Evolutionary conservation across 345 rosid species (phyloP).

Genomic region (Reutealis trisperma): DNA sequence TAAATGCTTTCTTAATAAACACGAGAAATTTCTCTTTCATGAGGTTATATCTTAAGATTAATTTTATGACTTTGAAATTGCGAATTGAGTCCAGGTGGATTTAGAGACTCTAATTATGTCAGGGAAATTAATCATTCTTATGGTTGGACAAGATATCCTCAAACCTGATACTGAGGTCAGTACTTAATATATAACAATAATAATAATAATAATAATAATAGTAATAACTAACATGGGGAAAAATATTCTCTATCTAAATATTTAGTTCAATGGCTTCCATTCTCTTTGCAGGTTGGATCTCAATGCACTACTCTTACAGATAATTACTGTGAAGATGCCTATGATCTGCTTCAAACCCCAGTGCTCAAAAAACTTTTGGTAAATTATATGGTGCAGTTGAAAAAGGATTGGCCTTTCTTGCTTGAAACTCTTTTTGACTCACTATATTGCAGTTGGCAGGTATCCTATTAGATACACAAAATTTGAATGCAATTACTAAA

Average conservation of each 20-base stretch:
- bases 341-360: conserved; percentile 54
- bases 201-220: no score
- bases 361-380: conserved; percentile 57
- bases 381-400: conserved; percentile 5
- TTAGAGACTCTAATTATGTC: conserved; percentile 61
- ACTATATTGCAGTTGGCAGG: conserved; percentile 56
- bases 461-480: conserved; percentile 57
- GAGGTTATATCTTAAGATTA: neutral
- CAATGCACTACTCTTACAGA: conserved; percentile 65
- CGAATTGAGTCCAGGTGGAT: conserved; percentile 45
- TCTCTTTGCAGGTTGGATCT: conserved; percentile 27
- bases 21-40: neutral
- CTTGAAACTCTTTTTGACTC: conserved; percentile 14
- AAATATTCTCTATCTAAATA: neutral
- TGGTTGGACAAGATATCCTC: conserved; percentile 63
- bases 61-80: neutral
- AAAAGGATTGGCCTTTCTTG: neutral
- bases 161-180: conserved; percentile 46
- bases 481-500: conserved; percentile 40
- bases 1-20: neutral
- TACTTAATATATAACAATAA: neutral
- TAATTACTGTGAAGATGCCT: conserved; percentile 70
- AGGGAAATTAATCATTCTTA: conserved; percentile 47
- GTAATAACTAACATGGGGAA: neutral
- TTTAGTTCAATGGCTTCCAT: neutral